Percentiles rank a stretch among this genome's conserved stretches.
These are phyloP conservation scores for Geotrichum cucujoidarum DNA, from an alignment of 1,139 yeast species.

Conservation along the genomic window DNA sequence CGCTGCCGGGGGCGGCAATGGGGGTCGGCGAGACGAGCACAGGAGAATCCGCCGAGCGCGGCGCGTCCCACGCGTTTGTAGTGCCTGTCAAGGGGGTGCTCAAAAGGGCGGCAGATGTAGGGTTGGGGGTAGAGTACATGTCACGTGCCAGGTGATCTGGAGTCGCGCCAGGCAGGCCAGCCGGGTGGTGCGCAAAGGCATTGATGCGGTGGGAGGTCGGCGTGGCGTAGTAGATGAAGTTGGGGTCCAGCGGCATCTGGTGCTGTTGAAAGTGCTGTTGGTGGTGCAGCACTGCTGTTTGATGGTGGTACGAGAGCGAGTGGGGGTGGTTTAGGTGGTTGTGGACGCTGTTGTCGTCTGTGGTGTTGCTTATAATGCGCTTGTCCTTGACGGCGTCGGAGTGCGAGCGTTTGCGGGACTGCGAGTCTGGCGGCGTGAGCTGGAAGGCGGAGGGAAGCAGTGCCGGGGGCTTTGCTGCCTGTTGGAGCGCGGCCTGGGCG, in stretches of 20 bases:
- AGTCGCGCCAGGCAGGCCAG: neutral
- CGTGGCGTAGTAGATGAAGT: conserved; percentile 15
- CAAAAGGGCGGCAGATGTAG: conserved; percentile 3
- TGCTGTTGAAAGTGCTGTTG: conserved; percentile 16
- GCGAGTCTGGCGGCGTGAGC: conserved; percentile 32
- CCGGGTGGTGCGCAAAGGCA: no score
- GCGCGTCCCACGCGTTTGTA: conserved; percentile 7
- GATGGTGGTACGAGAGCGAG: neutral
- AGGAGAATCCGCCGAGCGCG: conserved; percentile 1
- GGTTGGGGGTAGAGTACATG: neutral
- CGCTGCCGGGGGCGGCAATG: neutral
- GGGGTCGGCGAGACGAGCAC: conserved; percentile 3
- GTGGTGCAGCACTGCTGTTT: conserved; percentile 11
- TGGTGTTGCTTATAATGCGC: neutral
- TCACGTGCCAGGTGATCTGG: neutral
- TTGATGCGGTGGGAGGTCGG: no score
- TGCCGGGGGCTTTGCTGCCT: conserved; percentile 6
- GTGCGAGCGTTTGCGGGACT: conserved; percentile 20
- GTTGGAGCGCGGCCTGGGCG: neutral
- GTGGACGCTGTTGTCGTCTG: neutral
- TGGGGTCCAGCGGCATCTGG: conserved; percentile 14
- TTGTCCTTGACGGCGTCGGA: conserved; percentile 10
- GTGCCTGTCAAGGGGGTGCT: conserved; percentile 9
- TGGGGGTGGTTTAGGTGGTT: conserved; percentile 1
- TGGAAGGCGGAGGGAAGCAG: conserved; percentile 30